Conservation (phyloP, 176 grass and related monocot genomes). For the Coix lacrymajobi region DNA sequence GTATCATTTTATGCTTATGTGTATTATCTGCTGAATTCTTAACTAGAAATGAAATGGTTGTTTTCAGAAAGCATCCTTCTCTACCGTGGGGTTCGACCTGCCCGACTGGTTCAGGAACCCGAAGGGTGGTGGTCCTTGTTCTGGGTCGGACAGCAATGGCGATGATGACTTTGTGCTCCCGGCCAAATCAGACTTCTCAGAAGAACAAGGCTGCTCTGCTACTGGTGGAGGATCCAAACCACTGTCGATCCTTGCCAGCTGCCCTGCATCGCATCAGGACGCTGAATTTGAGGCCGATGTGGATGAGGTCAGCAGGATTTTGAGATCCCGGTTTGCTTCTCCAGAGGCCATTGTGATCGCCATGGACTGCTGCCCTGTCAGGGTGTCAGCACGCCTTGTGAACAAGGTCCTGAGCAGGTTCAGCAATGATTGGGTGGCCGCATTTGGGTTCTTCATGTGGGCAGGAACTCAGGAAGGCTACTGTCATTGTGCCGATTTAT, state of each 20-base stretch:
- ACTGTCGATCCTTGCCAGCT: constrained; percentile 6
- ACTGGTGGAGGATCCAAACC: not conserved
- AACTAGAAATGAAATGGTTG: not conserved
- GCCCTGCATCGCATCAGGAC: constrained; percentile 14
- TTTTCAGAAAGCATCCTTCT: not conserved
- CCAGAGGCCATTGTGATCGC: constrained; percentile 53
- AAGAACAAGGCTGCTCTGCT: not conserved
- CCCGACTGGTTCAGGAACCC: constrained; percentile 77
- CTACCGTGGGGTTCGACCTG: constrained; percentile 42
- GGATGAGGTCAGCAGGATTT: constrained; percentile 45
- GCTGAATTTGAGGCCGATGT: constrained; percentile 46
- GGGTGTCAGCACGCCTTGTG: constrained; percentile 41
- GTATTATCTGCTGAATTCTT: not conserved
- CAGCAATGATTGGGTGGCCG: constrained; percentile 64
- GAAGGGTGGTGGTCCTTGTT: not conserved
- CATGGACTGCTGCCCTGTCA: constrained; percentile 51
- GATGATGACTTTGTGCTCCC: constrained; percentile 77
- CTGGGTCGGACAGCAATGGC: constrained; percentile 17
- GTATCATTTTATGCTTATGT: not conserved
- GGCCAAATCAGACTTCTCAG: constrained; percentile 2
- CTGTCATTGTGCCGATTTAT: constrained; percentile 44
- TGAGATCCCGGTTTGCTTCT: constrained; percentile 48
- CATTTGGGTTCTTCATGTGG: constrained; percentile 89
- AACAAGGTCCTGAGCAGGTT: constrained; percentile 60
- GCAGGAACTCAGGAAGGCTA: constrained; percentile 43